Percentiles rank a stretch among this genome's conserved stretches.
Conservation (phyloP, 108 stramenopile species). For the Aurantiochytrium sp. region DNA sequence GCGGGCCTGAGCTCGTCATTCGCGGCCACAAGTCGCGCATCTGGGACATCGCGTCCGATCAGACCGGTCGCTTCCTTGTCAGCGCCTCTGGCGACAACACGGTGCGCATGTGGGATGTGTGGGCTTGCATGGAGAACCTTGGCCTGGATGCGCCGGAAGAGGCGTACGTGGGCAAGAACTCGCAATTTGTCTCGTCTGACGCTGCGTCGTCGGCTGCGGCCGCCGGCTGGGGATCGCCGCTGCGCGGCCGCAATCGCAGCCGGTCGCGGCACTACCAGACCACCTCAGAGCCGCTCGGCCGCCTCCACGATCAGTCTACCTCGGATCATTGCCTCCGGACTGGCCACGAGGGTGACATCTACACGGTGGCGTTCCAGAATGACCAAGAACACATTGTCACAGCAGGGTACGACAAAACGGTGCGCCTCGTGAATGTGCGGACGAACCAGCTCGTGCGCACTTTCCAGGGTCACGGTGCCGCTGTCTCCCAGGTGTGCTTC, state of each 20-base stretch:
- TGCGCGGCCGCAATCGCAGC: not conserved
- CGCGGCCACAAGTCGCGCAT: constrained; percentile 5
- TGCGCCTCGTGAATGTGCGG: constrained; percentile 5
- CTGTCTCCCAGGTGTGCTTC: not conserved
- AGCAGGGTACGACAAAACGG: constrained; percentile 20
- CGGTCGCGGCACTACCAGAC: not conserved
- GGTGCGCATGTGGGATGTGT: constrained; percentile 19
- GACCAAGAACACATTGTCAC: constrained; percentile 7
- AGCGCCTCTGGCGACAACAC: constrained; percentile 21
- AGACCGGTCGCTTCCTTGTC: not conserved
- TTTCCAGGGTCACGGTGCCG: not conserved
- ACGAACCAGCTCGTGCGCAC: constrained; percentile 11
- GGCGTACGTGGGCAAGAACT: not conserved
- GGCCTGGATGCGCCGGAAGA: not conserved
- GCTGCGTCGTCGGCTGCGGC: not conserved
- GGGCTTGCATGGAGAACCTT: not conserved
- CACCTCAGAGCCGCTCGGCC: not conserved
- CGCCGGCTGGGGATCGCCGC: not conserved
- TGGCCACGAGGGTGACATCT: constrained; percentile 9
- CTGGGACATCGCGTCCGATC: not conserved
- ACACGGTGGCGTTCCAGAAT: not conserved
- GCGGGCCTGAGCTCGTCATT: constrained; percentile 2
- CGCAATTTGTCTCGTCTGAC: not conserved
- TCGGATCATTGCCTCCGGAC: not conserved
- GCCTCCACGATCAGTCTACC: not conserved